A percentile compares a stretch with the other conserved stretches of the same genome.
Evolutionary conservation across 2,329 filamentous ascomycete genomes (phyloP).

Genomic region (Blastomyces gilchristii): DNA sequence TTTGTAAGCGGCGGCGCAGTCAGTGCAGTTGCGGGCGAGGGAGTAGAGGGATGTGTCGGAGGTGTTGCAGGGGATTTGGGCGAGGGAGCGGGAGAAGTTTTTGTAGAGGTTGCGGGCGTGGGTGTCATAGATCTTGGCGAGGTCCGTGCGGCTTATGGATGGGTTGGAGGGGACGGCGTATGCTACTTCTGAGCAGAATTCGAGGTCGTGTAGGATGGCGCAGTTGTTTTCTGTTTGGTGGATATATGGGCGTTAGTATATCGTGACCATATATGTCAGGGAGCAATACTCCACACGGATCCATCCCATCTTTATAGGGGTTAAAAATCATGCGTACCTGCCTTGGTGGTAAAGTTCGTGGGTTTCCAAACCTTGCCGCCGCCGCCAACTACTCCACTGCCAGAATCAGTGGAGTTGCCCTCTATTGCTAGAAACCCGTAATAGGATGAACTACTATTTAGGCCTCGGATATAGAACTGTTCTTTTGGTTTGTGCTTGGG

Average conservation of each 20-base stretch:
- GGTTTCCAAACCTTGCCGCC: constrained; percentile 65
- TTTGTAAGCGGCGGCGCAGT: constrained; percentile 77
- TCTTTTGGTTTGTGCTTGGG: constrained; percentile 62
- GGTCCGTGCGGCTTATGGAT: constrained; percentile 48
- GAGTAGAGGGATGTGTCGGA: constrained; percentile 66
- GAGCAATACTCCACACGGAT: background rate
- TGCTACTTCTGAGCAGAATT: constrained; percentile 77
- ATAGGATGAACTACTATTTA: constrained; percentile 65
- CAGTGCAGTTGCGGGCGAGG: constrained; percentile 60
- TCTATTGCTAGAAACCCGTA: constrained; percentile 58
- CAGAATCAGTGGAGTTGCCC: constrained; percentile 46
- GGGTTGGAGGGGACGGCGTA: constrained; percentile 84
- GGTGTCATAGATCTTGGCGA: constrained; percentile 67
- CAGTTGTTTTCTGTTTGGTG: constrained; percentile 59
- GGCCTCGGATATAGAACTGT: constrained; percentile 71
- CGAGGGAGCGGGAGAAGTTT: constrained; percentile 71
- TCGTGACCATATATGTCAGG: background rate
- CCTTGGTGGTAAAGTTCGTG: constrained; percentile 67
- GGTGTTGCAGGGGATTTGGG: constrained; percentile 78
- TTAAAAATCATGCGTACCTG: constrained; percentile 41
- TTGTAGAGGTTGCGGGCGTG: constrained; percentile 59
- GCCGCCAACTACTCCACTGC: constrained; percentile 50
- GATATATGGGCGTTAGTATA: background rate
- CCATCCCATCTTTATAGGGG: constrained; percentile 2
- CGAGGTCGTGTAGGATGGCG: constrained; percentile 73